phyloP scores from a whole-genome alignment of 139 green algal genomes.

The Axilococcus clingmanii region DNA sequence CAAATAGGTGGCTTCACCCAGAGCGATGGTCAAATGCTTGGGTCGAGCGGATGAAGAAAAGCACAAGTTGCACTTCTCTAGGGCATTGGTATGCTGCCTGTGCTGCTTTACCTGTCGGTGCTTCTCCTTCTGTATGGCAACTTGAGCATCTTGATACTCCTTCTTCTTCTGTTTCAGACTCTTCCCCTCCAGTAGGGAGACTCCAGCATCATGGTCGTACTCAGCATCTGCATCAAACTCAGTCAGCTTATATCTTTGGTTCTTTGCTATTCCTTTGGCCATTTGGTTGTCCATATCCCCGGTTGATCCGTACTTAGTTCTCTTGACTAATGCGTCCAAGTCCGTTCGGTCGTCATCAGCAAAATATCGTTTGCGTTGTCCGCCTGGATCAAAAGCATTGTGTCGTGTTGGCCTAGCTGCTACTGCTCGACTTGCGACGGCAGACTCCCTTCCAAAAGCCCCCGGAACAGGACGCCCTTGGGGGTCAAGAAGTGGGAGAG shows the following conservation, averaged over 20 bases:
- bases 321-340: slow-evolving; percentile 64
- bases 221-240: slow-evolving; percentile 69
- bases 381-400: slow-evolving; percentile 56
- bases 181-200: slow-evolving; percentile 53
- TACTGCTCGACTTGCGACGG: slow-evolving; percentile 7
- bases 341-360: slow-evolving; percentile 70
- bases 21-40: slow-evolving; percentile 66
- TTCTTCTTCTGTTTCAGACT: slow-evolving; percentile 6
- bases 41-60: slow-evolving; percentile 30
- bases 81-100: slow-evolving; percentile 1
- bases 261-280: slow-evolving; percentile 58
- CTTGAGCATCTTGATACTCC: not conserved
- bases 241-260: slow-evolving; percentile 14
- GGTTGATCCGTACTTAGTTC: slow-evolving; percentile 43
- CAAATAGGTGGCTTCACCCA: slow-evolving; percentile 74
- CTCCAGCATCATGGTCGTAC: slow-evolving; percentile 86
- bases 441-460: slow-evolving; percentile 69
- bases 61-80: slow-evolving; percentile 40
- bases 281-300: slow-evolving; percentile 63
- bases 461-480: slow-evolving; percentile 57
- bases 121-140: slow-evolving; percentile 30
- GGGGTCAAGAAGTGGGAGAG: slow-evolving; percentile 64
- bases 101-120: slow-evolving; percentile 26
- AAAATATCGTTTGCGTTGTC: slow-evolving; percentile 65
- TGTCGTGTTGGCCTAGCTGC: slow-evolving; percentile 9